Base-by-base conservation (phyloP, 2,329 filamentous ascomycete genomes). In the Hymenoscyphus infarciens region DNA sequence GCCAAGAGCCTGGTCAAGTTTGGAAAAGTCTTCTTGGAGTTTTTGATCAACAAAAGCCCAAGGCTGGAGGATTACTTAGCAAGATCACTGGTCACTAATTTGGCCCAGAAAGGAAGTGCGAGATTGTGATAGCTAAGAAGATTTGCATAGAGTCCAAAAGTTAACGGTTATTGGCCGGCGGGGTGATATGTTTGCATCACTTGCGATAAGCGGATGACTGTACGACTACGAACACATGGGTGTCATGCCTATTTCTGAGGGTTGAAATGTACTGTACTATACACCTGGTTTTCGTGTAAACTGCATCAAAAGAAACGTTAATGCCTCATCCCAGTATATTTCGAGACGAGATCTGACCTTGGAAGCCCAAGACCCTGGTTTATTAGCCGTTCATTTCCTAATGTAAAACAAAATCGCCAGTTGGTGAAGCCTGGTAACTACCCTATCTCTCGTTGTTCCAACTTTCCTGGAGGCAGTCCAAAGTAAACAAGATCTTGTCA, bases 1-100 rank as follows among this genome's bases (percentile, higher is more conserved):
- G 91, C 82, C 92, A 99, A 82, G 89, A 97, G 80, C 95, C 95
- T 22, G 91, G 91, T 56, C 88, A 93, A 78, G 95, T 99, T 66
- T 99, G 95, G 95, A 93, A 92, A 83, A 91, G 88, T 77, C 81
- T 99, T 77, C 82, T 98, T 67, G 86, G 87, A 73, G 88, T 97
- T 72, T 94, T 99, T 75, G 86, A 89, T 62, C 82, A 86, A 71
- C 81, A 87, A 69, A 82, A 83, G 75, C 79, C 68, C 60, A 68
- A 68, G 57, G 67, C 65, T 59, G 66, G 67, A 59, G 66, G 68
- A 58, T 65, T 75, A 53, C 68, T 75, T 33, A 72, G 70, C 70
- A 75, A 72, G 68, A 73, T 75, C 59, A 74, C 71, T 33, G 72
- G 71, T 39, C 67, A 67, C 45, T 72, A 67, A 66, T 38, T 52